These are phyloP conservation scores for Trichophyton mentagrophytes DNA, from an alignment of 2,329 filamentous ascomycete genomes.

Conservation along the genomic window DNA sequence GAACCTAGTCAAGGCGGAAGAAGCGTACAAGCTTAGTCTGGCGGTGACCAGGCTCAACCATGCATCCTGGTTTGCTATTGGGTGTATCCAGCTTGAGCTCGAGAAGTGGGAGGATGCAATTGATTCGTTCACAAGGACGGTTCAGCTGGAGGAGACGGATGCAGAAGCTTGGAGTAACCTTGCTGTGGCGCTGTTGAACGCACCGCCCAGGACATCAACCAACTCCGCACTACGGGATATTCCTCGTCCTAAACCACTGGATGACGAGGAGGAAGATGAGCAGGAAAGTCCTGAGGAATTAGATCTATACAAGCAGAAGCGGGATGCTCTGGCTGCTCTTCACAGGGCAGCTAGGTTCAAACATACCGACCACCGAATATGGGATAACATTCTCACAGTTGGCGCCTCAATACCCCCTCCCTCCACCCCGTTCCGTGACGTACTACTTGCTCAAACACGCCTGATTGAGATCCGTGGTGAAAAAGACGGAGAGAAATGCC, in stretches of 20 bases:
- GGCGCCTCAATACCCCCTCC: constrained; percentile 65
- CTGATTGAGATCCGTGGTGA: constrained; percentile 60
- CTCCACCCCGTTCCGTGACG: constrained; percentile 51
- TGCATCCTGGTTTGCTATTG: constrained; percentile 77
- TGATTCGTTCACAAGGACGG: constrained; percentile 69
- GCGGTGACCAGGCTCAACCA: constrained; percentile 68
- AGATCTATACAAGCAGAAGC: constrained; percentile 50
- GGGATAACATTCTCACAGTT: constrained; percentile 90
- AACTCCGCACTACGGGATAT: constrained; percentile 2
- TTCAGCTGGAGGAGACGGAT: constrained; percentile 75
- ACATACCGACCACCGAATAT: constrained; percentile 80
- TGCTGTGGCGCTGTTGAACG: constrained; percentile 63
- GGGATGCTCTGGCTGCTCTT: constrained; percentile 69
- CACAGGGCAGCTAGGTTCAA: constrained; percentile 76
- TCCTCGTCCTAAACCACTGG: constrained; percentile 16
- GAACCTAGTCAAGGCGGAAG: constrained; percentile 55
- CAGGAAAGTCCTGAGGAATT: constrained; percentile 3
- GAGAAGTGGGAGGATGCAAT: constrained; percentile 65
- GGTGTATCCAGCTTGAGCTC: constrained; percentile 73
- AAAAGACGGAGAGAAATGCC: constrained; percentile 57
- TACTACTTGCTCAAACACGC: constrained; percentile 60
- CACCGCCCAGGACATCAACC: constrained; percentile 11
- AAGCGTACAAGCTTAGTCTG: constrained; percentile 67
- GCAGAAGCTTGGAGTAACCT: constrained; percentile 93
- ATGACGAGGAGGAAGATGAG: constrained; percentile 18